These are phyloP conservation scores for Ascochyta clinopodiicola DNA, from an alignment of 2,329 filamentous ascomycete species.

Conservation along the genomic window DNA sequence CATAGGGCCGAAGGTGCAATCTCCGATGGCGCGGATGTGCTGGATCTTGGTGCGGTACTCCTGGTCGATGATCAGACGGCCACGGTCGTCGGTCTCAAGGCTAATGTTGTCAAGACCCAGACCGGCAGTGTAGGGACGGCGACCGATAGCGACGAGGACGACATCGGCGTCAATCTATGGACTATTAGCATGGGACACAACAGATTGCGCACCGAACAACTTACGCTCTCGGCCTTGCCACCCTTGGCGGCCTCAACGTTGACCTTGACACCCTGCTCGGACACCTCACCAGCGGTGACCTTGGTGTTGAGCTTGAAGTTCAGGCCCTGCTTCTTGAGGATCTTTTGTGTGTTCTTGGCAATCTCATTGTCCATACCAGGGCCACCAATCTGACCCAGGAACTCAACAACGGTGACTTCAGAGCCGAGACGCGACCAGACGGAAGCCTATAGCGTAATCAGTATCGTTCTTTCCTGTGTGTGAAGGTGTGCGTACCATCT, in stretches of 20 bases:
- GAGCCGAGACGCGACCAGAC: conserved; percentile 95
- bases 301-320: conserved; percentile 99
- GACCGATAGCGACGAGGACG: conserved; percentile 94
- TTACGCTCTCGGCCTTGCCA: conserved; percentile 88
- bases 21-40: conserved; percentile 95
- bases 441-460: conserved; percentile 62
- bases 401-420: conserved; percentile 97
- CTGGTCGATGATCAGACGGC: conserved; percentile 94
- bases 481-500: conserved; percentile 71
- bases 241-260: conserved; percentile 92
- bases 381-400: conserved; percentile 92
- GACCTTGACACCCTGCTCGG: conserved; percentile 78
- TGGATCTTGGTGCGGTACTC: conserved; percentile 98
- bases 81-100: conserved; percentile 88
- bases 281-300: conserved; percentile 83
- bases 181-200: conserved; percentile 21
- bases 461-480: neutral
- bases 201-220: conserved; percentile 40
- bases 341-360: conserved; percentile 88
- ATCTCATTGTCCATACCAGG: conserved; percentile 97
- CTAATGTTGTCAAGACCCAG: conserved; percentile 94
- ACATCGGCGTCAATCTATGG: conserved; percentile 87
- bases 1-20: conserved; percentile 98
- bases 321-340: conserved; percentile 93
- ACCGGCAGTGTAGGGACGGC: conserved; percentile 90